Base-by-base conservation (phyloP, 148 eudicot species). In the Camellia granthamiana region DNA sequence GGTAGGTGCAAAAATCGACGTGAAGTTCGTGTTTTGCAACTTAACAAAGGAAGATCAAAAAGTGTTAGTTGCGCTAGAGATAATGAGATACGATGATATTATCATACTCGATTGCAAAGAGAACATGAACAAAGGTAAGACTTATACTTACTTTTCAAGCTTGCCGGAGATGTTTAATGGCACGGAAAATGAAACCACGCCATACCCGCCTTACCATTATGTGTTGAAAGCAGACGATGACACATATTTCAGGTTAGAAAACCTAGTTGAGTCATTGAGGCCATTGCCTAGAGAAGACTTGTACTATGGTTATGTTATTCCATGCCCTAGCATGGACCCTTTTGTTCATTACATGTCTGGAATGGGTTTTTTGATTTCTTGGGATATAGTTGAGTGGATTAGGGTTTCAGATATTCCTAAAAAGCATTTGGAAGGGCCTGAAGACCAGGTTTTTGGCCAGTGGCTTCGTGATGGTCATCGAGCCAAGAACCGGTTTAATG, bases 321-420 rank as follows among this genome's bases (percentile, higher is more conserved):
- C 99, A 3, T 96, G 99, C 77, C 81, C 84, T 6, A 90, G 93
- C 74, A 96, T 93, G 99, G 92, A 96, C 77, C 99, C 99, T 41
- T 92, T 90, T 72, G 82, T 80, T 6, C 87, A 88, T 67, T 93
- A 92, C 79, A 95, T 95, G 98, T 91, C 98, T 16, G 99, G 99
- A 0, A 92, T 96, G 98, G 99, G 95, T 0, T 96, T 87, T 70
- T 68, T 96, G 60, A 81, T 96, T 0, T 93, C 98, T 1, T 96
- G 99, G 99, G 99, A 96, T 19, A 74, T 92, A 0, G 98, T 87
- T 0, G 95, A 96, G 73, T 96, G 99, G 99, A 83, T 96, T 11
- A 82, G 83, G 9, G 78, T 74, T 44, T 93, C 99, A 0, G 90
- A 93, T 61, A 87, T 96, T 4, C 98, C 99, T 0, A 90, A 83